Evolutionary conservation across 192 early-diverging fungal species (phyloP).

Genomic region (Gaertneriomyces sp.): DNA sequence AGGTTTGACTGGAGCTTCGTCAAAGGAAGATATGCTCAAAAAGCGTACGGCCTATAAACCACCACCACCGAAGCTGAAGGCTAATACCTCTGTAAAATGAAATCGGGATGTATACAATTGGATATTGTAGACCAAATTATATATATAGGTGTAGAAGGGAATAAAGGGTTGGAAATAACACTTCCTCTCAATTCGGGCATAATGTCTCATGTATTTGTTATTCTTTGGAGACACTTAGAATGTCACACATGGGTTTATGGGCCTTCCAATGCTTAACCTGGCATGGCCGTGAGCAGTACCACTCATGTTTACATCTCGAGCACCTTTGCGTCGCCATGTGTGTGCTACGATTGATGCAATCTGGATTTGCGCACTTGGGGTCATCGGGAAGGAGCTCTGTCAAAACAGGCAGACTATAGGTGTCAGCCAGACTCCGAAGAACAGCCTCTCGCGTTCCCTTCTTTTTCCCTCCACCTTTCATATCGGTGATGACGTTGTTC

Average conservation of each 20-base stretch:
- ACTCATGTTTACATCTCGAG: constrained; percentile 49
- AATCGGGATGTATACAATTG: no score
- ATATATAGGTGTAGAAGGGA: no score
- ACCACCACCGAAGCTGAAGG: constrained; percentile 20
- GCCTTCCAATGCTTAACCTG: constrained; percentile 19
- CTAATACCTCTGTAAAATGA: neutral
- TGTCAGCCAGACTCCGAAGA: constrained; percentile 11
- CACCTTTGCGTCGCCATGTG: constrained; percentile 43
- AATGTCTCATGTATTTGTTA: no score
- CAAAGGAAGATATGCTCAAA: constrained; percentile 41
- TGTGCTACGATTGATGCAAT: constrained; percentile 13
- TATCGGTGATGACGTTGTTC: neutral
- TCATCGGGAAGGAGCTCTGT: constrained; percentile 13
- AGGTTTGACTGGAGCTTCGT: constrained; percentile 6
- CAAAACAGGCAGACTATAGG: constrained; percentile 20
- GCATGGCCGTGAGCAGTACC: constrained; percentile 47
- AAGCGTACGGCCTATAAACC: constrained; percentile 37
- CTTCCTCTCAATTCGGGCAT: no score
- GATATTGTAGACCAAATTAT: no score
- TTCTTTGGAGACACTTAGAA: neutral
- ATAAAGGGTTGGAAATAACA: no score
- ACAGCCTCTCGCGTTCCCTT: constrained; percentile 16
- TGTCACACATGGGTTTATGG: constrained; percentile 20
- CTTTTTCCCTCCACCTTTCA: neutral
- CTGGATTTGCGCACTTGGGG: constrained; percentile 17